A percentile compares a stretch with the other conserved stretches of the same genome.
Conservation (phyloP, 176 grass and related monocot genomes). For the Paspalum notatum region DNA sequence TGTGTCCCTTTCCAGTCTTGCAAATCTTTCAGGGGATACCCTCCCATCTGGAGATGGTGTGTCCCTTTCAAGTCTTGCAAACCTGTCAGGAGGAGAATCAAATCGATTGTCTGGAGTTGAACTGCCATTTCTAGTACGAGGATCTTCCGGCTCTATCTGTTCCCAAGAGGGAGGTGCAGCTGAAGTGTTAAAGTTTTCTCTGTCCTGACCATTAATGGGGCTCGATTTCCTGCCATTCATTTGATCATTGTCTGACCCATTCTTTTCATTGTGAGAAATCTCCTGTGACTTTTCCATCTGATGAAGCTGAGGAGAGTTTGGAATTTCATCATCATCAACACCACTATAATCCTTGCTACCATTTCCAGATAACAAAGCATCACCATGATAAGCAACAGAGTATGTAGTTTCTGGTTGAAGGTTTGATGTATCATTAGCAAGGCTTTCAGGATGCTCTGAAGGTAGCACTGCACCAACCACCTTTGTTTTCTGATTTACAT, state of each 20-base stretch:
- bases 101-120: constrained; percentile 40
- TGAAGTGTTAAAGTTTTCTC: constrained; percentile 49
- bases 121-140: constrained; percentile 43
- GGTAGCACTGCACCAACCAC: constrained; percentile 27
- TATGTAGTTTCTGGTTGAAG: constrained; percentile 49
- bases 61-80: constrained; percentile 48
- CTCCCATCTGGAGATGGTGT: constrained; percentile 56
- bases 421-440: constrained; percentile 48
- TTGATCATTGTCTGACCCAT: constrained; percentile 46
- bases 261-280: constrained; percentile 44
- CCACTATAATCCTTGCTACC: constrained; percentile 45
- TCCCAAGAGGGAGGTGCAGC: constrained; percentile 40
- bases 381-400: constrained; percentile 51
- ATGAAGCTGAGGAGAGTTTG: constrained; percentile 37
- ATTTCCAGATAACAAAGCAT: constrained; percentile 61
- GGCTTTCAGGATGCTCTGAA: constrained; percentile 47
- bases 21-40: constrained; percentile 44
- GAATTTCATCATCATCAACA: constrained; percentile 46
- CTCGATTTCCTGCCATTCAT: constrained; percentile 50
- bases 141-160: constrained; percentile 40
- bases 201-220: constrained; percentile 37
- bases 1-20: constrained; percentile 47
- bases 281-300: constrained; percentile 26
- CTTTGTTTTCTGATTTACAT: constrained; percentile 43
- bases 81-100: constrained; percentile 39